Evolutionary conservation across 768 basidiomycete species (phyloP), one percentile per base, ranked within the genome.

Genomic region (Suillus bovinus): DNA sequence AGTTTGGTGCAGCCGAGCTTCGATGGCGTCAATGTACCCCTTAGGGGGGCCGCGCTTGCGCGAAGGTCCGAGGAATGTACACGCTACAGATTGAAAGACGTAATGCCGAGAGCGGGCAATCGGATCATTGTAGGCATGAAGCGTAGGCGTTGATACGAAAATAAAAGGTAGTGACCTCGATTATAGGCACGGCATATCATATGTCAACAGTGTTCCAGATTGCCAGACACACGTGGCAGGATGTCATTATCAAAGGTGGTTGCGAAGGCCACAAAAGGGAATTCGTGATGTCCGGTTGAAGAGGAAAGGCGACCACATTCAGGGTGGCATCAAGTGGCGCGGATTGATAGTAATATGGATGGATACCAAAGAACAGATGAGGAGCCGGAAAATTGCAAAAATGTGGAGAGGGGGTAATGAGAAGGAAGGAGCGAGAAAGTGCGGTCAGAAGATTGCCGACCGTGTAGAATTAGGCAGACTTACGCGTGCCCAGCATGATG

Each of bases 11-110:
- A 96, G 78, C 16, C 93, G 86, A 16, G 91, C 90, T 76, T 96
- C 94, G 68, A 96, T 94, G 33, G 93, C 93, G 69, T 96, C 93
- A 70, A 96, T 95, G 79, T 96, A 96, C 1, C 94, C 94, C 71
- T 93, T 93, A n/a, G 92, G 91, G 4, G 91, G 90, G 2, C 93
- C 93, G 66, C 93, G 88, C 71, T 90, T 90, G 67, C 89, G 84
- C 14, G 90, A 91, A 9, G 89, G 89, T 3, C 88, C 89, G 44
- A 91, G 80, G 74, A 90, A 91, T 0, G 91, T 91, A 70, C 90
- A 92, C 22, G 84, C 89, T 91, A 70, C 33, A 61, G 44, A 59
- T 56, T 49, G 44, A n/a, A n/a, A n/a, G n/a, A n/a, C n/a, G n/a
- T n/a, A n/a, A 55, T 55, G 36, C 17, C 54, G 34, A 38, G 34